Evolutionary conservation across 768 basidiomycete species (phyloP), one percentile per base, ranked within the genome.

Genomic region (Tulasnella sp.): DNA sequence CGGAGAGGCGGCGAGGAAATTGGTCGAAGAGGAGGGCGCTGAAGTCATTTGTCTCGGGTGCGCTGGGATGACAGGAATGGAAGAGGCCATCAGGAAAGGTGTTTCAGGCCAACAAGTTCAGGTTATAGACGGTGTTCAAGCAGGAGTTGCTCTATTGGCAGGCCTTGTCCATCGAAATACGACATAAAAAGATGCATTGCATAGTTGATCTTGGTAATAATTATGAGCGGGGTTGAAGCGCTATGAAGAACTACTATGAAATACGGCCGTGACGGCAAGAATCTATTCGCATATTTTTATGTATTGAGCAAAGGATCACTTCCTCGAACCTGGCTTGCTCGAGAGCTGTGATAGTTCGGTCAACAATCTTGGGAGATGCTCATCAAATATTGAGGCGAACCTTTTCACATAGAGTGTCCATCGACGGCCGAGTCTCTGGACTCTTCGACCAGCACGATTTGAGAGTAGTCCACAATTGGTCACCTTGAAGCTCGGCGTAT

Each of bases 1-100:
- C 69, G 80, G 79, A 35, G 80, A 80, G 6, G 84, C 83, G 1
- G 81, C 82, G n/a, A 81, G 81, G 76, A 75, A 77, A 35, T 70
- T 84, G 1, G 80, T 84, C 13, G 44, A 70, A 35, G 79, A 55
- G 55, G 74, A 42, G 13, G 75, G 55, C 20, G 79, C 51, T n/a
- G 71, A 77, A 20, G 81, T 79, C 10, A 81, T 84, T 6, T 80
- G 81, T 44, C 79, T 83, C 32, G 83, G 83, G 3, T 83, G 83
- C 72, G 84, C 84, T 10, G 83, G 82, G 15, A 83, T 84, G 84
- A 80, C 77, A 7, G 83, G 83, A 44, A 79, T 84, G 80, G 82
- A 82, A 37, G 75, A 79, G 69, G 57, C 74, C 40, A 76, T 83
- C 18, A 40, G 74, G 42, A 70, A 78, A 15, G 81, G 78, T 11